Base-by-base conservation (phyloP, 441 rosid species). In the Mallotus repandus region DNA sequence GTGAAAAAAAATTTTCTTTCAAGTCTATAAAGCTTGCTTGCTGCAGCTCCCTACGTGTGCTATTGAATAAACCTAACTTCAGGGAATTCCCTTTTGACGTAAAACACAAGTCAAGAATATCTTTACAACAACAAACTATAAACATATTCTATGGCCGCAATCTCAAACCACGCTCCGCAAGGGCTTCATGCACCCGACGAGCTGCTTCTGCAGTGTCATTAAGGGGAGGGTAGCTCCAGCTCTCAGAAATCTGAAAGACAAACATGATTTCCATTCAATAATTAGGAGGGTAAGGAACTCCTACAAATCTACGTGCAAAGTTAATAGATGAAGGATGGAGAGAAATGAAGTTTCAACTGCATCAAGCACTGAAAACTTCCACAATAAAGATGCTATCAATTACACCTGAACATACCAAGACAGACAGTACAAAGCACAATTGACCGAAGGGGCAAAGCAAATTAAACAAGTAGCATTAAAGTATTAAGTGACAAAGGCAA, bases 181-280 rank as follows among this genome's bases (percentile, higher is more conserved):
- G 86, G 38, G 88, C 91, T 74, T 79, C 82, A 19, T 78, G 87
- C 71, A 93, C 86, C 69, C 84, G 84, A 55, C 59, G 79, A 57
- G 99, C 98, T 72, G 93, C 98, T 76, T 95, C 98, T 73, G 95
- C 89, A 0, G 93, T 87, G 81, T 95, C 99, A 74, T 87, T 91
- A 53, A 93, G 81, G 22, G 97, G 99, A 63, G 99, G 98, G 80
- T 95, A 93, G 82, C 97, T 93, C 97, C 97, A 93, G 79, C 86
- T 91, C 72, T 89, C 98, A 14, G 92, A 84, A 81, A 95, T 88
- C 99, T 93, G 84, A 55, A 74, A 72, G 22, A 55, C 32, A 62
- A 74, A 63, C 68, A 68, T n/a, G 35, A 13, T 6, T 56, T 13
- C 62, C 7, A 38, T 60, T 15, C 63, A 67, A 46, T 11, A 46